Evolutionary conservation across 805 yeast species (phyloP), one percentile per base, ranked within the genome.

Genomic region (Kazachstania psychrophila): DNA sequence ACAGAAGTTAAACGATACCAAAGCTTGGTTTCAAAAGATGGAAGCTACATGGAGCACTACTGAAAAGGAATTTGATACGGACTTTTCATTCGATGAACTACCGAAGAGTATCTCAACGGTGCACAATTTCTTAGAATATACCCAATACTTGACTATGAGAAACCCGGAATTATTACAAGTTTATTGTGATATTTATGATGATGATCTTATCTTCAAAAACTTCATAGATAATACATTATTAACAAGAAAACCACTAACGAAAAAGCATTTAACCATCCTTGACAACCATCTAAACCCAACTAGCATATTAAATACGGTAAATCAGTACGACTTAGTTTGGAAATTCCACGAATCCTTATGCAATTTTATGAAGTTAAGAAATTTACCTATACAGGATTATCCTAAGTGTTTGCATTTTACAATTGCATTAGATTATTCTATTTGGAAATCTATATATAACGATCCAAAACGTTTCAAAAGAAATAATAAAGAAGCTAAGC

Each of bases 281-380:
- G 31, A 41, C 23, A 47, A 47, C 29, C 44, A 46, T 22, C 38
- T 49, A 5, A 42, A 44, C 11, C 53, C 53, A 9, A 44, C 44
- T 13, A 55, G 58, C 33, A 58, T 58, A 15, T 48, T 43, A 23
- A 49, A 49, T 40, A 42, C 52, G 2, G 54, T 51, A 12, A 62
- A 62, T 35, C 64, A 58, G 35, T 65, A 61, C 38, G 64, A 65
- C 37, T 40, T 66, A 30, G 64, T 66, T 2, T 66, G 71, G 71
- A 61, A 61, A 14, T 46, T 66, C 2, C 69, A 65, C 42, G 69
- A 64, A 14, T 59, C 60, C 16, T 36, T 64, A 12, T 55, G 63
- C 6, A 55, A 52, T 7, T 63, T 59, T 42, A 53, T 58, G 24
- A 48, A 39, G 9, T 36, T 64, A 11, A 52, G 52, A 33, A 62